Conservation (phyloP, 2,329 filamentous ascomycete species). For the Aspergillus brunneoviolaceus region DNA sequence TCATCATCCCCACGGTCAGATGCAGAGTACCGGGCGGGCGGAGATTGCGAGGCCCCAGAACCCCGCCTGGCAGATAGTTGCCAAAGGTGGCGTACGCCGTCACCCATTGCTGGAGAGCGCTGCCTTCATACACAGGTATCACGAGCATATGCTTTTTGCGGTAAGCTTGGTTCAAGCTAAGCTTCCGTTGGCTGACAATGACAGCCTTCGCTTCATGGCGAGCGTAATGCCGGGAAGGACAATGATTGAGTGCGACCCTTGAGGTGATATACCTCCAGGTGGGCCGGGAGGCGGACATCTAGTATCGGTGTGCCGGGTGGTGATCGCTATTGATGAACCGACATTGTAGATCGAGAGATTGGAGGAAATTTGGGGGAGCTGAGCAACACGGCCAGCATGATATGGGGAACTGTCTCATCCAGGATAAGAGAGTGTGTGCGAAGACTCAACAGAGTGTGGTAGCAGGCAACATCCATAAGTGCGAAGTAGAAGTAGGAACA, state of each 20-base stretch:
- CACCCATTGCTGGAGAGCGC: neutral
- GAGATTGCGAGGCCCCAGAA: slow-evolving; percentile 38
- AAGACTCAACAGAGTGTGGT: neutral
- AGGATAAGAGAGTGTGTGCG: neutral
- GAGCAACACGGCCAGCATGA: neutral
- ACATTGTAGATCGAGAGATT: neutral
- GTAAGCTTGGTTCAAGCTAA: too few species aligned
- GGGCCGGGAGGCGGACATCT: slow-evolving; percentile 3
- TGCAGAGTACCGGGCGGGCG: slow-evolving; percentile 79
- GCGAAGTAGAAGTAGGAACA: neutral
- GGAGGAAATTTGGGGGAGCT: neutral
- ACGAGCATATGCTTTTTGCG: neutral
- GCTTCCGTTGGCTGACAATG: too few species aligned
- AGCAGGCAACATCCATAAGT: neutral
- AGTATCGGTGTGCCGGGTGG: neutral
- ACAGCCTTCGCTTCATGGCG: too few species aligned
- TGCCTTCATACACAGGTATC: neutral
- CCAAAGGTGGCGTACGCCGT: neutral
- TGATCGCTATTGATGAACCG: neutral
- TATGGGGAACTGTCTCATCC: neutral
- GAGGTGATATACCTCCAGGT: neutral
- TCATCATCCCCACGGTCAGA: slow-evolving; percentile 85
- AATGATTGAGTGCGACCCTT: neutral
- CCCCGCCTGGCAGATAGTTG: neutral
- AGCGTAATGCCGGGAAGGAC: neutral